These are phyloP conservation scores for Glycine tomentella DNA, from an alignment of 306 rosid genomes.

Conservation along the genomic window DNA sequence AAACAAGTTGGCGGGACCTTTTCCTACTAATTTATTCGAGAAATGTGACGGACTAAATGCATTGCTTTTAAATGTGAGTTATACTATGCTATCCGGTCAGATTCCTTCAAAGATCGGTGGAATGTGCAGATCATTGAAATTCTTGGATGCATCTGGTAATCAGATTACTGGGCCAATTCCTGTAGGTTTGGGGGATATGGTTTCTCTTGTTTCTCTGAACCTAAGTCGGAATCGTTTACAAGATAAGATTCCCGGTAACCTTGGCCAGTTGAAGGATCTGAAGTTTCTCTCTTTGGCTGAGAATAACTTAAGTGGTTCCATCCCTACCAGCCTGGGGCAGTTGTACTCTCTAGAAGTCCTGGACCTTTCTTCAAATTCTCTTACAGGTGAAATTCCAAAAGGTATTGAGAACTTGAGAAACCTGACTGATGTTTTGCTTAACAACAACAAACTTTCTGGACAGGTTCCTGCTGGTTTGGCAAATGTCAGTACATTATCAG, in stretches of 20 bases:
- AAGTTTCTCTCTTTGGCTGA: slow-evolving; percentile 68
- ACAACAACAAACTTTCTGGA: slow-evolving; percentile 74
- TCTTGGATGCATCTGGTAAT: slow-evolving; percentile 78
- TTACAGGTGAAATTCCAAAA: slow-evolving; percentile 73
- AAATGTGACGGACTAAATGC: slow-evolving; percentile 66
- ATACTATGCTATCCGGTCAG: slow-evolving; percentile 62
- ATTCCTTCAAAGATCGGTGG: slow-evolving; percentile 62
- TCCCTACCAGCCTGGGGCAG: slow-evolving; percentile 71
- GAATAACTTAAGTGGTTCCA: slow-evolving; percentile 64
- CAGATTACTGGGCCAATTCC: slow-evolving; percentile 65
- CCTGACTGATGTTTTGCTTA: slow-evolving; percentile 69
- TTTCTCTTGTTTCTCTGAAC: slow-evolving; percentile 69
- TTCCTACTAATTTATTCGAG: slow-evolving; percentile 67
- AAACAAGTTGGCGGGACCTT: slow-evolving; percentile 66
- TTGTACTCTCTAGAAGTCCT: slow-evolving; percentile 63
- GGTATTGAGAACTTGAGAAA: slow-evolving; percentile 62
- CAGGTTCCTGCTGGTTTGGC: slow-evolving; percentile 81
- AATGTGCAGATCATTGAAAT: slow-evolving; percentile 65
- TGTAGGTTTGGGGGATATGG: slow-evolving; percentile 52
- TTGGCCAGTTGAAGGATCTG: slow-evolving; percentile 63
- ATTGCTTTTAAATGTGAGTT: slow-evolving; percentile 70
- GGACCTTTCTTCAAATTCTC: slow-evolving; percentile 76
- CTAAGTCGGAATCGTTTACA: slow-evolving; percentile 70
- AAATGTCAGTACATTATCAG: slow-evolving; percentile 63
- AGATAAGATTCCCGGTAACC: slow-evolving; percentile 62